Base-by-base conservation (phyloP, 202 grass and related monocot genomes). In the Eragrostis tef region DNA sequence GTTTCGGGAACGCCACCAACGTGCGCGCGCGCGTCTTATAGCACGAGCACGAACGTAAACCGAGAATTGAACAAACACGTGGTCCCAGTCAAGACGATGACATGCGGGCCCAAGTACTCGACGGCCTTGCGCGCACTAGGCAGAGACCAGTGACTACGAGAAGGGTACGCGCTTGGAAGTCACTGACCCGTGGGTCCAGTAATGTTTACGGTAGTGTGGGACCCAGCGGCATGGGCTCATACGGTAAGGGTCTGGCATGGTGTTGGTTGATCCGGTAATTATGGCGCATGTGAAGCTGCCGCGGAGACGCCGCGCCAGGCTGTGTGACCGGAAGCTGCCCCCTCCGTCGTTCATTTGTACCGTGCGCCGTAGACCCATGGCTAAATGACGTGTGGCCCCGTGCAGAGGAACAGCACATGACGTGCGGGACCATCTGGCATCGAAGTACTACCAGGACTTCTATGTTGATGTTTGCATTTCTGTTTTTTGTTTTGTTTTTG, bases 1-100 rank as follows among this genome's bases (percentile, higher is more conserved):
- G 58, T 25, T 25, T 71, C 31, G 71, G 54, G 79, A 87, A 70
- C 1, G 71, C 63, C 20, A 48, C 64, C 63, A 81, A 70, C 71
- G 64, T 45, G 84, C 71, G 71, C 63, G 52, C 58, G 67, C 45
- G 10, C 67, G 22, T 22, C 22, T 71, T 34, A 52, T 52, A 71
- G 46, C 25, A 34, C 47, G 44, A 17, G 20, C 45, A 25, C 29
- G 5, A 27, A 49, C 12, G 14, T 39, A 39, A 39, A 14, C 14
- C 14, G 46, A 49, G 13, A 39, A 39, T 6, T 34, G 29, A 39
- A 39, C 34, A 19, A 50, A 14, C 68, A 50, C 68, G 45, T 71
- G 68, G 68, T 46, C 6, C 5, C 13, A 16, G 45, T 29, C 24
- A 29, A 4, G 9, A 7, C 70, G 44, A 19, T 53, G 70, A 53